Percentiles rank a stretch among this genome's conserved stretches.
Conservation (phyloP, 1,284 basidiomycete species). For the Cryptococcus depauperatus region DNA sequence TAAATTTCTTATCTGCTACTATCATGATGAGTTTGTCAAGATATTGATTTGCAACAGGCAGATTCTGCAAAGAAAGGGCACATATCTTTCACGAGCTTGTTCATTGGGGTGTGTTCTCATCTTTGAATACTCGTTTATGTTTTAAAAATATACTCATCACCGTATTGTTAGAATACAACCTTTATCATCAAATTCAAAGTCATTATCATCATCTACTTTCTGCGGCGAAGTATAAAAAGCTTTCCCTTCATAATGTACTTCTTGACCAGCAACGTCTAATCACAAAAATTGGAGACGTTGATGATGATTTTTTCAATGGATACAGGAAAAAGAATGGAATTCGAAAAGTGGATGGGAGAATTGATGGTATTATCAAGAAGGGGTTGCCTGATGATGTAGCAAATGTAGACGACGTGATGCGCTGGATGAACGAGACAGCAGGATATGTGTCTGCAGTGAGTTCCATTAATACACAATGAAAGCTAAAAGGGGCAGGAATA, state of each 20-base stretch:
- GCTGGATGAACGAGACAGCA: not conserved
- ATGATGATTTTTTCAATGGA: not conserved
- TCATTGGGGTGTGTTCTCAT: conserved; percentile 64
- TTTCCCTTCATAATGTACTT: not conserved
- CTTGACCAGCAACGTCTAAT: no score
- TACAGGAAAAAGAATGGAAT: not conserved
- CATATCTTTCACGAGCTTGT: conserved; percentile 63
- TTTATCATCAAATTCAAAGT: not conserved
- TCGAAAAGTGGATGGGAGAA: not conserved
- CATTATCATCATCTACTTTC: not conserved
- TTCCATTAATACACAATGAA: not conserved
- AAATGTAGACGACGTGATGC: not conserved
- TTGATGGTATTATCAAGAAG: not conserved
- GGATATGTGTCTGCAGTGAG: not conserved
- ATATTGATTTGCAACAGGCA: conserved; percentile 49
- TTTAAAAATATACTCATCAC: not conserved
- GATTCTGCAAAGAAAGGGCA: conserved; percentile 64
- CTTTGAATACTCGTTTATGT: not conserved
- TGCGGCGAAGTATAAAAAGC: not conserved
- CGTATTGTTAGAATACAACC: not conserved
- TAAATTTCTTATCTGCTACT: conserved; percentile 12
- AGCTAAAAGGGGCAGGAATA: not conserved
- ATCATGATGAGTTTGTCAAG: not conserved
- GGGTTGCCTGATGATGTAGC: not conserved
- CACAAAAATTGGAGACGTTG: not conserved